Base-by-base conservation (phyloP, 371 early-diverging fungal genomes). In the Mycotypha africana region DNA sequence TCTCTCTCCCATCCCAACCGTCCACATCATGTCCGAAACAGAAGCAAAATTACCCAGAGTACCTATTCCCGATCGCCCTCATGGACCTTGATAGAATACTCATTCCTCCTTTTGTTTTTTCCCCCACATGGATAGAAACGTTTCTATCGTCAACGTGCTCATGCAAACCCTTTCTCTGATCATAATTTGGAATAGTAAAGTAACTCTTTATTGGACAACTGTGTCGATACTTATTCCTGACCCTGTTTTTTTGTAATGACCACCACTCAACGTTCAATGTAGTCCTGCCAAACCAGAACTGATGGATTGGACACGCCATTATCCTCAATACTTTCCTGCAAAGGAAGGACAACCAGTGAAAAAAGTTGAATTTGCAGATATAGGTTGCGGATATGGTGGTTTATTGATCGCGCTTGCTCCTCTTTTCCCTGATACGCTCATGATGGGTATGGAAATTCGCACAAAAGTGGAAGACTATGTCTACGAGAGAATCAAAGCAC, bases 311-410 rank as follows among this genome's bases (percentile, higher is more conserved):
- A 78, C 83, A 10, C 63, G 62, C 40, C 88, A 90, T 65, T 99
- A 85, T 60, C 94, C 94, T 11, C 70, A 76, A 14, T 88, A 78
- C 49, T 86, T 82, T 55, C 64, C 70, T 40, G 60, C 62, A 8
- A 74, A 74, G 34, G 62, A 69, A 19, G 60, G 68, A 3, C 54
- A 63, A 40, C 63, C 59, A 28, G 71, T 59, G 43, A 67, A 67
- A 26, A 70, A 83, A 41, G 91, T 98, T 14, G 94, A 93, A 55
- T 95, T 98, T 76, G 93, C 97, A 7, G 99, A 99, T 70, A 87
- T 99, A 58, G 99, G 99, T 14, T 99, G 99, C 68, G 99, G 99
- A 45, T 99, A 98, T 63, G 99, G 99, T 49, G 98, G 97, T 22
- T 79, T 99, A 6, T 64, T 94, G 39, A 85, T 97, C 21, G 83